Base-by-base conservation (phyloP, 768 basidiomycete genomes). In the Naganishia vaughanmartiniae region DNA sequence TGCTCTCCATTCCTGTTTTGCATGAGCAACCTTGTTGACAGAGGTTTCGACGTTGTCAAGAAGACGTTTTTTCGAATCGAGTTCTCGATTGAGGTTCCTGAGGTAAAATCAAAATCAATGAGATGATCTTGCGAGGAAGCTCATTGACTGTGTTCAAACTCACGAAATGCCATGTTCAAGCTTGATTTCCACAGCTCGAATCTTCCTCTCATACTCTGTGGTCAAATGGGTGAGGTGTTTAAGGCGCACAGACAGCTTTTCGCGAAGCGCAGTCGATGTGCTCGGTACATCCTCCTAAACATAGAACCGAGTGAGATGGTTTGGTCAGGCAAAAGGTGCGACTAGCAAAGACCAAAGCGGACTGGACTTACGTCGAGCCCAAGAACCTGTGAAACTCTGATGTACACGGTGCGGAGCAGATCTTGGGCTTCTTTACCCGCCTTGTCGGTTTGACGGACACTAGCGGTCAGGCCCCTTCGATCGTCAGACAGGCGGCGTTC, bases 201-300 rank as follows among this genome's bases (percentile, higher is more conserved):
- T 84, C 14, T 90, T 87, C 76, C 87, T 90, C 77, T 97, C 93
- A 77, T 95, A 96, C 75, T 92, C 88, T 34, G 92, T 89, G 42
- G 97, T 90, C 73, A 91, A 88, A 66, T 87, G 89, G 70, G 98
- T 86, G 0, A 88, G 84, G 77, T 93, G 92, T 34, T 63, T 63
- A 33, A 99, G 84, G 15, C 94, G 87, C 1, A 88, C 87, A 77
- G 96, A 89, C 28, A 99, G 87, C 75, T 93, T 93, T 81, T 96
- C 93, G 75, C 95, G 91, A 85, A 99, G 96, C 67, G 93, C 89
- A 73, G 86, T 84, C 76, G 97, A 96, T 81, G 95, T 95, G 26
- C 92, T 92, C 14, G 80, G 80, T 5, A 76, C 79, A 31, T 76
- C 74, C 36, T 82, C 81, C 80, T 82, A 45, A 15, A 26, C 48